Evolutionary conservation across 495 filamentous ascomycete species (phyloP), one percentile per base, ranked within the genome.

Genomic region (Xylaria cubensis): DNA sequence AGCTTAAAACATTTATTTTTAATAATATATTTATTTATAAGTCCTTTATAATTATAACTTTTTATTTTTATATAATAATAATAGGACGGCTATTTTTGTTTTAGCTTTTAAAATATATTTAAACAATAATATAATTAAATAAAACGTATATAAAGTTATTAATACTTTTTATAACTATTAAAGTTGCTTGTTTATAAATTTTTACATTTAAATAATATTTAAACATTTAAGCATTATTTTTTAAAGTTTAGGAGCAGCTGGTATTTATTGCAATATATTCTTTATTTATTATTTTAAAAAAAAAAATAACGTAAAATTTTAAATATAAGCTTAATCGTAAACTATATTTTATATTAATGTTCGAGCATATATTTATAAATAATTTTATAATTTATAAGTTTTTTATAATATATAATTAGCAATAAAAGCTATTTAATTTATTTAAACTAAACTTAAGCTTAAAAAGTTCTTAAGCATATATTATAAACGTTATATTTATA

Each of bases 91-190:
- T 32, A 17, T 32, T 9, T 55, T 55, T 26, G 7, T 55, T 24
- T 55, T 55, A 55, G 8, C 12, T 55, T 55, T 55, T 55, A 55
- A 55, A 55, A 55, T 55, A 55, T 55, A 55, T 55, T 55, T 24
- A 24, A 26, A 55, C 12, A 26, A 55, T 56, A 26, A 15, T 3
- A 13, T 32, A 56, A 4, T 32, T 32, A 12, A 26, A 56, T 29
- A 56, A 56, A 32, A 56, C 12, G 24, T 55, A 55, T 26, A 26
- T 26, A 55, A 10, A 7, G 12, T 55, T 55, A 55, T 26, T 55
- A 26, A 55, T 55, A 6, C 26, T 55, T 55, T 55, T 55, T 26
- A 55, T 26, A 55, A 55, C 10, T 55, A 55, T 55, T 55, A 55
- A 10, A 2, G 12, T 55, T 9, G 13, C 13, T 3, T 55, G 4